A percentile compares a stretch with the other conserved stretches of the same genome.
Evolutionary conservation across 768 basidiomycete species (phyloP).

Genomic region (Boletus eberwhitei): DNA sequence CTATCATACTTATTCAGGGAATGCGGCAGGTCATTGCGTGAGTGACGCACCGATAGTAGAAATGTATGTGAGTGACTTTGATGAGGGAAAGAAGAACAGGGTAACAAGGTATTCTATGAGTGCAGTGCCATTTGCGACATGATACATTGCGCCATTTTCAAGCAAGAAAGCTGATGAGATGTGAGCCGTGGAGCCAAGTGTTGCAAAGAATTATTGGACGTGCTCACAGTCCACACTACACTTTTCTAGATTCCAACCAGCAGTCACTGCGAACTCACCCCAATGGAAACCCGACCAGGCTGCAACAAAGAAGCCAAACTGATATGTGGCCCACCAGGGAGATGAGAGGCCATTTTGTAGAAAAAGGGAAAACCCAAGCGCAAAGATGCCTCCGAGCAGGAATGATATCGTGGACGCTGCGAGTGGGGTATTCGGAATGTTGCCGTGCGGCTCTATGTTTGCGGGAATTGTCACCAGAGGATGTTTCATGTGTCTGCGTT

Average conservation of each 20-base stretch:
- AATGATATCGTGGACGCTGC: conserved; percentile 77
- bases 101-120: conserved; percentile 76
- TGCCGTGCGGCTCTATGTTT: conserved; percentile 39
- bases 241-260: conserved; percentile 92
- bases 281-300: conserved; percentile 89
- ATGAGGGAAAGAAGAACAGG: conserved; percentile 61
- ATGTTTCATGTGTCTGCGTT: conserved; percentile 35
- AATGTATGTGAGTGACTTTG: conserved; percentile 58
- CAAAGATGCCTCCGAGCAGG: conserved; percentile 72
- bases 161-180: conserved; percentile 75
- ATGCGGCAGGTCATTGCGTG: not conserved
- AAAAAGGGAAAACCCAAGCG: conserved; percentile 53
- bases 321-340: conserved; percentile 66
- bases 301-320: conserved; percentile 79
- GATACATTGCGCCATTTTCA: conserved; percentile 85
- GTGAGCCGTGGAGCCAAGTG: conserved; percentile 2
- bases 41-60: conserved; percentile 51
- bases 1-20: conserved; percentile 36
- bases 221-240: conserved; percentile 89
- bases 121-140: conserved; percentile 76
- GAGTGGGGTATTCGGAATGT: conserved; percentile 88
- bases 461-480: conserved; percentile 56
- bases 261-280: conserved; percentile 92
- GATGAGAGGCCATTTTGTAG: conserved; percentile 41
- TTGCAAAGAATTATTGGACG: not conserved